Base-by-base conservation (phyloP, 208 protist species). In the Leishmania tarentolae region DNA sequence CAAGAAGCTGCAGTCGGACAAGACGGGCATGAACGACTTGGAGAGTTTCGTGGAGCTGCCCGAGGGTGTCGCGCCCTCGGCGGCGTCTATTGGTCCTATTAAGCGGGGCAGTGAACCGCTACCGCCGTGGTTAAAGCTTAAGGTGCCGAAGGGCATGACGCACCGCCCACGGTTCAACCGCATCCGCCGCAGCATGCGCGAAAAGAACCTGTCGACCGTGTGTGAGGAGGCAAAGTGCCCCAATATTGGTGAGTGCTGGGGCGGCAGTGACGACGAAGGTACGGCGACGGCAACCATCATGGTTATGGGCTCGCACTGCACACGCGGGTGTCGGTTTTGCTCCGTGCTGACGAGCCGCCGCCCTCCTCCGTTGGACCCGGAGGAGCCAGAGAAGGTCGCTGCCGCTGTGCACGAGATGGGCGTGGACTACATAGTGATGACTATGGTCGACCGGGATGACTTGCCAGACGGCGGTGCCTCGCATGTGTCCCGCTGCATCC, bases 221-320 rank as follows among this genome's bases (percentile, higher is more conserved):
- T 98, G 96, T 75, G 93, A 98, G 76, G 94, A 98, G 86, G 99
- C 98, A n/a, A 98, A 98, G 76, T 99, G 99, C 88, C 98, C 98
- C 5, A 99, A 99, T 89, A 99, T 99, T 85, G 98, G 98, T 28
- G 98, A 99, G 88, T 99, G 99, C 92, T 99, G 99, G 98, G 98
- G 98, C 56, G 98, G 85, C 76, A 88, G 86, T 21, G 91, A 92
- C 72, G 87, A 97, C 75, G 87, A 98, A 53, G 88, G 93, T 68
- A 88, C 87, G 21, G 97, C 96, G 21, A 99, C 98, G 9, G 98
- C 98, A 31, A 99, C 98, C 6, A 99, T 99, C 83, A 99, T 99
- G 99, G 86, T 99, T 52, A 99, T 99, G 98, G 99, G 99, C 70
- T 96, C 99, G 57, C 98, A 98, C 75, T 99, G 99, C 90, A 99